A percentile compares a stretch with the other conserved stretches of the same genome.
phyloP scores from a whole-genome alignment of 2,329 filamentous ascomycete genomes.

The Arthrobotrys iridis region DNA sequence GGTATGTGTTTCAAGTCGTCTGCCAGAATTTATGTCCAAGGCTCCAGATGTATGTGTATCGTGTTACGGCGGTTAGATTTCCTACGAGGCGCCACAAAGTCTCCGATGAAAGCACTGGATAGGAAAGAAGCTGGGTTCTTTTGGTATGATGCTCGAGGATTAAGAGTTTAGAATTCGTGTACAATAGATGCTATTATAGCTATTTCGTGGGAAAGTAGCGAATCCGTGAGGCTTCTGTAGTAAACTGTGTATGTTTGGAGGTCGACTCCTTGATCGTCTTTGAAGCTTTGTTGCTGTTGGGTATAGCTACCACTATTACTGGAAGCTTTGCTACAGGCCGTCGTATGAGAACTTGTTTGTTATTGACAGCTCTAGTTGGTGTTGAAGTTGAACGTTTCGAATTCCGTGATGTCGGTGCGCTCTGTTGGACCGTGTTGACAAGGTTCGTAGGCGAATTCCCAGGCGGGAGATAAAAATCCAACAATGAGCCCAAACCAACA shows the following conservation, averaged over 20 bases:
- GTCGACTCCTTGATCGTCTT: constrained; percentile 29
- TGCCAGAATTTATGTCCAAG: neutral
- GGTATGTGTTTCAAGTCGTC: constrained; percentile 32
- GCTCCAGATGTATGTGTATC: constrained; percentile 19
- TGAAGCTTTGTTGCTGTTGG: constrained; percentile 28
- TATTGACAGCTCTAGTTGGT: constrained; percentile 35
- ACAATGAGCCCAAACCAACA: constrained; percentile 50
- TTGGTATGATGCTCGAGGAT: neutral
- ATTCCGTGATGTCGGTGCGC: constrained; percentile 33
- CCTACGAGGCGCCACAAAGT: neutral
- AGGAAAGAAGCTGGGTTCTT: neutral
- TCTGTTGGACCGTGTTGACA: constrained; percentile 43
- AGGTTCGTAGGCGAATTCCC: constrained; percentile 41
- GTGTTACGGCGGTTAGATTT: constrained; percentile 33
- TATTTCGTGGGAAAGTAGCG: constrained; percentile 9
- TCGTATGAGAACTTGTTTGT: constrained; percentile 22
- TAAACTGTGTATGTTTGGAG: constrained; percentile 49
- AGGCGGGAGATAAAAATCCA: constrained; percentile 46
- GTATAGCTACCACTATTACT: constrained; percentile 17
- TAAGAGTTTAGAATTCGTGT: neutral
- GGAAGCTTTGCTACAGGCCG: constrained; percentile 1
- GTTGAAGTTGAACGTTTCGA: constrained; percentile 37
- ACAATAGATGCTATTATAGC: neutral
- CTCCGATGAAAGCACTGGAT: neutral
- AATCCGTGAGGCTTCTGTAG: neutral